Percentiles rank a stretch among this genome's conserved stretches.
Conservation (phyloP, 768 basidiomycete species). For the Mycena crocata region DNA sequence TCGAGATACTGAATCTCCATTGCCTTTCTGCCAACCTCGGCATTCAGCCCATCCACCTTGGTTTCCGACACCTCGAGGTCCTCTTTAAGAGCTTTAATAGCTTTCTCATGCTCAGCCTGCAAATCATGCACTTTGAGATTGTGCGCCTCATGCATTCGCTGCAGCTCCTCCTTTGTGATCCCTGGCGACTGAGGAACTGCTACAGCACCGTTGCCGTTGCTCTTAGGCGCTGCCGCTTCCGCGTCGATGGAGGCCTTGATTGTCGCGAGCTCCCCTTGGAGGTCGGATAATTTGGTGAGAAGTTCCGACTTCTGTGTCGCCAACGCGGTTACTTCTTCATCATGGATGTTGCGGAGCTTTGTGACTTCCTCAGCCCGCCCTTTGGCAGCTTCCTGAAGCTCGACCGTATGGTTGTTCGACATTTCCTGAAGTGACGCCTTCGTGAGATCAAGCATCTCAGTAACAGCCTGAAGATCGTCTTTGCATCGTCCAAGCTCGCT, state of each 20-base stretch:
- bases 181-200: constrained; percentile 55
- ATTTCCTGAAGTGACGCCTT: constrained; percentile 79
- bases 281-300: constrained; percentile 71
- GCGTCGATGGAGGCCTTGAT: constrained; percentile 66
- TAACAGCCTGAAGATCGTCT: constrained; percentile 74
- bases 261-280: constrained; percentile 83
- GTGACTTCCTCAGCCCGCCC: constrained; percentile 77
- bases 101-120: constrained; percentile 73
- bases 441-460: constrained; percentile 74
- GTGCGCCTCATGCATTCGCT: constrained; percentile 85
- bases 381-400: constrained; percentile 82
- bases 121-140: constrained; percentile 83
- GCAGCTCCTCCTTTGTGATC: constrained; percentile 82
- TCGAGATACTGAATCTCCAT: constrained; percentile 89
- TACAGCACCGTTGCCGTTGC: constrained; percentile 59
- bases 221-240: constrained; percentile 63
- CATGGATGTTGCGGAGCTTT: constrained; percentile 67
- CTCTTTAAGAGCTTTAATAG: constrained; percentile 61
- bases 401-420: constrained; percentile 73
- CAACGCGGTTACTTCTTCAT: constrained; percentile 68
- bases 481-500: constrained; percentile 72
- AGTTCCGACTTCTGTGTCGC: constrained; percentile 73
- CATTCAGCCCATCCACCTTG: constrained; percentile 65
- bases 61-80: constrained; percentile 66
- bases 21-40: constrained; percentile 73